Evolutionary conservation across 2,329 filamentous ascomycete species (phyloP).

Genomic region (Westerdykella sp.): DNA sequence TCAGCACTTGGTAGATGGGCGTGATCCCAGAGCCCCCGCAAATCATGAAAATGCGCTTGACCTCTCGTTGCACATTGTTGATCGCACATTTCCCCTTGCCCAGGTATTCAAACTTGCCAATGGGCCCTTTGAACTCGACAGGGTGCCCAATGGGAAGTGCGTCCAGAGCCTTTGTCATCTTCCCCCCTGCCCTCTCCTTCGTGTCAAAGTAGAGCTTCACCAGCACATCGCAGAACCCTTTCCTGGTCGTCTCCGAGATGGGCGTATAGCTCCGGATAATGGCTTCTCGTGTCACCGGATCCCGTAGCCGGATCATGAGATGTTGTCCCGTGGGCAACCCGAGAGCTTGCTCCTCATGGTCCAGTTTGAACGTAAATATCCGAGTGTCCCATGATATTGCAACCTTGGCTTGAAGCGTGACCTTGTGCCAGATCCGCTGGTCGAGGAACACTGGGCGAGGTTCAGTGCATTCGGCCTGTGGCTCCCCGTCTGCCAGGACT

Average conservation of each 20-base stretch:
- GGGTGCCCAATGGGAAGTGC: conserved; percentile 62
- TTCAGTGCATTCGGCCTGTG: conserved; percentile 38
- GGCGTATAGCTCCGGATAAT: conserved; percentile 87
- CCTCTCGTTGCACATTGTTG: conserved; percentile 49
- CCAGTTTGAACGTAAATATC: conserved; percentile 74
- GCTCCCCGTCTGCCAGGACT: conserved; percentile 46
- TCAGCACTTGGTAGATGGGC: conserved; percentile 79
- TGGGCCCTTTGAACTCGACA: conserved; percentile 82
- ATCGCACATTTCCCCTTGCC: conserved; percentile 60
- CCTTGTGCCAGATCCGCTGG: conserved; percentile 65
- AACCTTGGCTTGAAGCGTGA: conserved; percentile 62
- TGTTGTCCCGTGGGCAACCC: conserved; percentile 83
- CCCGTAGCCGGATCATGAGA: conserved; percentile 72
- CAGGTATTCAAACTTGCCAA: conserved; percentile 77
- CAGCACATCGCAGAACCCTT: conserved; percentile 65
- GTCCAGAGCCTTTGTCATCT: conserved; percentile 77
- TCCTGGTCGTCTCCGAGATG: conserved; percentile 57
- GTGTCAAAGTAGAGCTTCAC: conserved; percentile 75
- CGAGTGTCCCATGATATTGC: conserved; percentile 69
- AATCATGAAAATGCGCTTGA: conserved; percentile 75
- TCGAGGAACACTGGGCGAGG: conserved; percentile 63
- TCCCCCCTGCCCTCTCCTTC: conserved; percentile 56
- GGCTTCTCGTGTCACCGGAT: conserved; percentile 62
- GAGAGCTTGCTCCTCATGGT: conserved; percentile 61
- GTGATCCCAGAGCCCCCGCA: conserved; percentile 86